Conservation (phyloP, 2,329 filamentous ascomycete species). For the Sordariomycetes sp. region DNA sequence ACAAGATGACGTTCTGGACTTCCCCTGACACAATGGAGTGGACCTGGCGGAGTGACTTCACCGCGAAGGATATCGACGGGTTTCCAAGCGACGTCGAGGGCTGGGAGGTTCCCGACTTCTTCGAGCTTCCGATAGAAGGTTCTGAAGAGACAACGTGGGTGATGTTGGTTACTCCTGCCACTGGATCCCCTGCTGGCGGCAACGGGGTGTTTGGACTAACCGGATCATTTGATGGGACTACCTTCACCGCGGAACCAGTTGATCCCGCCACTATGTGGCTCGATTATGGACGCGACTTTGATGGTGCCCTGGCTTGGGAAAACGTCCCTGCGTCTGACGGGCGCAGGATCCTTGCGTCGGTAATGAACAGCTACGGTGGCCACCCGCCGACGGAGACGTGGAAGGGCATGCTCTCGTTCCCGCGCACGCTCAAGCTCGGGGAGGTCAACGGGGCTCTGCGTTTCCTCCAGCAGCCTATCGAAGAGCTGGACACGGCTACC, state of each 20-base stretch:
- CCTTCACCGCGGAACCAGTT: not conserved
- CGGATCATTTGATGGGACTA: not conserved
- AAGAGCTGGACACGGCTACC: not conserved
- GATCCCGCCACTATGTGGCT: not conserved
- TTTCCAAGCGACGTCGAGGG: not conserved
- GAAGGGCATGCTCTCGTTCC: not conserved
- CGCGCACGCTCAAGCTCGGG: not conserved
- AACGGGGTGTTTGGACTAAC: not conserved
- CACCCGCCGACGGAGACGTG: not conserved
- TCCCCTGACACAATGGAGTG: not conserved
- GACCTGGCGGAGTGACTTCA: not conserved
- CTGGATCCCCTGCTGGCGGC: not conserved
- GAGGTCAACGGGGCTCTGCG: not conserved
- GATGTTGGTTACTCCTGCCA: not conserved
- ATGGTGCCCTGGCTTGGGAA: not conserved
- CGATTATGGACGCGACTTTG: not conserved
- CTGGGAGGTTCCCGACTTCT: not conserved
- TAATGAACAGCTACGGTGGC: not conserved
- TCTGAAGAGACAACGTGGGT: not conserved
- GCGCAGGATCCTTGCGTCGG: not conserved
- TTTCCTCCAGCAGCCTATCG: not conserved
- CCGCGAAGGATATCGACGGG: not conserved
- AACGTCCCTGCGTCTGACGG: not conserved
- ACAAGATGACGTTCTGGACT: not conserved
- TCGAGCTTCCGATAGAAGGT: not conserved